Base-by-base conservation (phyloP, 2,329 filamentous ascomycete genomes). In the Fusarium ramigenum region DNA sequence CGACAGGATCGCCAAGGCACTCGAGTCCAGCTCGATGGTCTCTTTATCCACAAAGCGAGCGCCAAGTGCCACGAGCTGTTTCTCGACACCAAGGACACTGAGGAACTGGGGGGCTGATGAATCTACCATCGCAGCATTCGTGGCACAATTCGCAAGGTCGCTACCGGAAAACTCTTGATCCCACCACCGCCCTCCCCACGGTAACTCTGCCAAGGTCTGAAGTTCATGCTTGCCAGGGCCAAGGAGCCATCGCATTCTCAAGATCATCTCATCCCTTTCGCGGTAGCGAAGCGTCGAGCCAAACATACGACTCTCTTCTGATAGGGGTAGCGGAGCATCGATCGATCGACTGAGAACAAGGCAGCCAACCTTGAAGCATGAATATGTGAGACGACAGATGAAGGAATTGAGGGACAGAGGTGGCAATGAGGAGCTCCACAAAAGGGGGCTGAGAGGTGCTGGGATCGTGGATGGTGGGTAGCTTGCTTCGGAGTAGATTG, bases 301-400 rank as follows among this genome's bases (percentile, higher is more conserved):
- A 43, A 63, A 63, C 23, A 63, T 63, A 4, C 43, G 60, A 15
- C 23, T 49, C 19, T 63, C 60, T 16, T 60, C 60, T 7, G 60
- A 28, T 4, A 47, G 23, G 1, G 43, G 42, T 2, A 49, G 7
- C 4, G 54, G 28, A 7, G 54, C 32, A 16, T 60, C 12, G 7
- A 32, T 40, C 1, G 54, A 60, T 30, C 32, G 30, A 16, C 19
- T 60, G 43, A 63, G 60, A 28, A 63, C 34, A 14, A 42, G 54
- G 4, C 56, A 47, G 16, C 60, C 60, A 1, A 23, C 18, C 2
- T 37, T 60, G 16, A 63, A 60, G 16, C 42, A 60, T 36, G 36
- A 36, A n/a, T 49, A 36, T 19, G 60, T 60, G 18, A 63, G 54
- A 3, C 43, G 43, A 21, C 30, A 40, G 9, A 40, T 42, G 16